phyloP scores from a whole-genome alignment of 2,329 filamentous ascomycete species.

The Trichoderma afroharzianum region DNA sequence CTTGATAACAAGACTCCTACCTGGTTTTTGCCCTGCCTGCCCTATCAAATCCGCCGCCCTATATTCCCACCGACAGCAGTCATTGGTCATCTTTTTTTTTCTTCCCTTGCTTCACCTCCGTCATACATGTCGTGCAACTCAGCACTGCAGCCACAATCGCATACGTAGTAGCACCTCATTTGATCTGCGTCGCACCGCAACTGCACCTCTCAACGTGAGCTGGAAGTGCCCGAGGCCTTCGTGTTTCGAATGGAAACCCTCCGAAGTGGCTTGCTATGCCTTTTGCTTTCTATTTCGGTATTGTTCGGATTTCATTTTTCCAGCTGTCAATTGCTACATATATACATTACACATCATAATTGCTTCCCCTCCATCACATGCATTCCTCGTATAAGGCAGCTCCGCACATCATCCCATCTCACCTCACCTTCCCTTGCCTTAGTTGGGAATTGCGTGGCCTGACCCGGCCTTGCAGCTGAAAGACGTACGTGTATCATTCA shows the following conservation, averaged over 20 bases:
- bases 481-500: not conserved
- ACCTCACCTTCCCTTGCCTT: not conserved
- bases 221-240: not conserved
- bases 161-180: slow-evolving; percentile 14
- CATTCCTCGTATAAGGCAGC: not conserved
- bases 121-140: slow-evolving; percentile 6
- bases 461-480: not conserved
- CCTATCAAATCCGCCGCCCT: not conserved
- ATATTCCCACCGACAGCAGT: not conserved
- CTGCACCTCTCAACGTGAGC: not conserved
- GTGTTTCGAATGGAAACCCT: not conserved
- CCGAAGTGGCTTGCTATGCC: not conserved
- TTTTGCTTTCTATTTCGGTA: not conserved
- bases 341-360: not conserved
- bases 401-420: not conserved
- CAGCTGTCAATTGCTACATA: not conserved
- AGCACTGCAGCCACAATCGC: slow-evolving; percentile 3
- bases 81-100: not conserved
- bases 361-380: not conserved
- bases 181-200: not conserved
- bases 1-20: not conserved
- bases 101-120: not conserved
- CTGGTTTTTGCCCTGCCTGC: not conserved
- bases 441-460: not conserved
- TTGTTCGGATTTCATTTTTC: not conserved